Evolutionary conservation across 2,329 filamentous ascomycete genomes (phyloP).

Genomic region (Purpureocillium takamizusanense): DNA sequence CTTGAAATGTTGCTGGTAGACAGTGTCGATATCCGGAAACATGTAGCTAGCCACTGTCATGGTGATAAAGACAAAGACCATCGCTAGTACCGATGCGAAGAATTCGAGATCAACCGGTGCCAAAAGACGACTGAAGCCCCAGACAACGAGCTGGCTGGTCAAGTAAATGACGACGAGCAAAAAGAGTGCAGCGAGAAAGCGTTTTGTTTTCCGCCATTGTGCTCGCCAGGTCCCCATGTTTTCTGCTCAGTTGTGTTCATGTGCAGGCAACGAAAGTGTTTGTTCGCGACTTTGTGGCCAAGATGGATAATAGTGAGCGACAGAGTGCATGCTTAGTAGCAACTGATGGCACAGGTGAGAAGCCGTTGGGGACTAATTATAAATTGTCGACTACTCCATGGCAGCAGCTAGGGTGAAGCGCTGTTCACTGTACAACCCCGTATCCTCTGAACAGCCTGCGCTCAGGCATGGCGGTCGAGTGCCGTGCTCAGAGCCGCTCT

Average conservation of each 20-base stretch:
- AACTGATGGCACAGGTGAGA: no score
- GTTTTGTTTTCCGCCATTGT: slow-evolving; percentile 4
- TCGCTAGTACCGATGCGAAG: slow-evolving; percentile 38
- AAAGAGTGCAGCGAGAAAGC: slow-evolving; percentile 14
- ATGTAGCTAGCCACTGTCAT: slow-evolving; percentile 19
- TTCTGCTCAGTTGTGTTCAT: no score
- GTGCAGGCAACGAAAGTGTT: no score
- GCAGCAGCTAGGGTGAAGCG: neutral
- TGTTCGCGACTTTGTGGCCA: no score
- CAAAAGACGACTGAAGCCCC: slow-evolving; percentile 29
- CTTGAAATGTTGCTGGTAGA: slow-evolving; percentile 23
- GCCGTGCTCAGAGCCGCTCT: neutral
- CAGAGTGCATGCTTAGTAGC: no score
- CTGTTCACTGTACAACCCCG: slow-evolving; percentile 4
- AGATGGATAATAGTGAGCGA: no score
- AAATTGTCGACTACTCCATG: neutral
- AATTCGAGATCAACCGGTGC: slow-evolving; percentile 26
- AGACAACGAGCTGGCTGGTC: slow-evolving; percentile 35
- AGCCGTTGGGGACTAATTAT: no score
- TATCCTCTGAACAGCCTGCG: neutral
- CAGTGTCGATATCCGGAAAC: slow-evolving; percentile 9
- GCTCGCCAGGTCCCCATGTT: slow-evolving; percentile 6
- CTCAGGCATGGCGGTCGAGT: neutral
- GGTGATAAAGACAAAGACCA: slow-evolving; percentile 28
- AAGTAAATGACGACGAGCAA: slow-evolving; percentile 28